Base-by-base conservation (phyloP, 225 moss, liverwort and hornwort species). In the Antitrichia curtipendula region DNA sequence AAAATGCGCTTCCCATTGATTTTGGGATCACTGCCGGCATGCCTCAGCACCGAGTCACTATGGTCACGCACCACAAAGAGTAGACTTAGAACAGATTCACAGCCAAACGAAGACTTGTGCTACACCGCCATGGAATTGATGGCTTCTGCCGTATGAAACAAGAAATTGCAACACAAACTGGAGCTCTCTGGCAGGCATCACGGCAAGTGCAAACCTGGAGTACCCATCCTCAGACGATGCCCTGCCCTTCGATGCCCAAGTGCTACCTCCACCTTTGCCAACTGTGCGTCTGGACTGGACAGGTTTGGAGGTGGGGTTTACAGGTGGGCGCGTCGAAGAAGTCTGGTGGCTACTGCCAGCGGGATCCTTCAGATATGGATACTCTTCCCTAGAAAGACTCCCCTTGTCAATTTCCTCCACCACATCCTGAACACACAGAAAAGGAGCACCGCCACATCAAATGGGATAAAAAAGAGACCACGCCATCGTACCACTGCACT, bases 331-430 rank as follows among this genome's bases (percentile, higher is more conserved):
- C n/a, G 89, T 34, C 73, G 92, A 88, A 52, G 91, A 93, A 81
- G 91, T 88, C 24, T 93, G 89, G 58, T 88, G 84, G 84, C 82
- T 88, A 80, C 89, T 92, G 82, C 92, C 85, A 40, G 92, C 87
- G 52, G 97, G 97, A 75, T 98, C 98, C 93, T 98, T 97, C 63
- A 98, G 91, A 84, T 95, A 98, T 47, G 98, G 98, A 84, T 98
- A 98, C 76, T 96, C 95, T 70, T 96, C 95, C 91, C 92, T 96
- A 7, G 97, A 95, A 29, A 99, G 96, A 84, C 92, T 93, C 57
- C 94, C 98, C 90, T 97, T 99, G 54, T 92, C 93, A 52, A 96
- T 88, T 82, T 99, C 95, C 89, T 99, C 97, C 80, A 99, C 91
- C 89, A 99, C 82, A 91, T 99, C 97, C 98, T 98, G 92, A 77